Conservation (phyloP, 148 eudicot genomes). For the Hydrangea macrophylla region DNA sequence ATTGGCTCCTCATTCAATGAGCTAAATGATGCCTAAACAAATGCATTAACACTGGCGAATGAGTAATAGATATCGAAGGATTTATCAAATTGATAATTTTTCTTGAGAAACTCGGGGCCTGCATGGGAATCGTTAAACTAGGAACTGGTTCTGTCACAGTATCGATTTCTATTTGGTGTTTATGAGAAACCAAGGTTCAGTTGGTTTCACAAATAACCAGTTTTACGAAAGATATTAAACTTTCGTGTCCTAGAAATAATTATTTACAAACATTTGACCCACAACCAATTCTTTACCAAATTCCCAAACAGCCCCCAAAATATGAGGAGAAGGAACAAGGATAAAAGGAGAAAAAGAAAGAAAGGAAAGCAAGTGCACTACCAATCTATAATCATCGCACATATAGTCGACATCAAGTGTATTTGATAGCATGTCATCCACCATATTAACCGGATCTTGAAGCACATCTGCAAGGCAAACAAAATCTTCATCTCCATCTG, state of each 20-base stretch:
- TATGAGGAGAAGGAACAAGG: background rate
- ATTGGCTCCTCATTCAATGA: too few relatives aligned
- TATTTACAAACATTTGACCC: background rate
- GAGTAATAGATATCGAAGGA: too few relatives aligned
- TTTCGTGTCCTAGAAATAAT: background rate
- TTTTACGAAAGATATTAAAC: background rate
- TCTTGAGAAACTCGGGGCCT: too few relatives aligned
- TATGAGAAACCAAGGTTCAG: background rate
- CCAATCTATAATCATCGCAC: background rate
- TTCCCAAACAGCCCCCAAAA: background rate
- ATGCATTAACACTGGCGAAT: too few relatives aligned
- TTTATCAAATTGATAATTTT: too few relatives aligned
- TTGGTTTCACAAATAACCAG: background rate
- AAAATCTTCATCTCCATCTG: background rate
- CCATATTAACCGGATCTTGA: background rate
- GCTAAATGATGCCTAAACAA: too few relatives aligned
- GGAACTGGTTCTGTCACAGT: too few relatives aligned
- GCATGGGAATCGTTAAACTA: too few relatives aligned
- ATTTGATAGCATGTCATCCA: background rate
- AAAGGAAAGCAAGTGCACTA: background rate
- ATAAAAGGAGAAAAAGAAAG: background rate
- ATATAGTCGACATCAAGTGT: background rate
- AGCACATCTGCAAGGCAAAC: background rate
- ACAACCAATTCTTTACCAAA: background rate
- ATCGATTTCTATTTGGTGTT: too few relatives aligned